Conservation (phyloP, 768 basidiomycete species). For the Kwoniella europaea region DNA sequence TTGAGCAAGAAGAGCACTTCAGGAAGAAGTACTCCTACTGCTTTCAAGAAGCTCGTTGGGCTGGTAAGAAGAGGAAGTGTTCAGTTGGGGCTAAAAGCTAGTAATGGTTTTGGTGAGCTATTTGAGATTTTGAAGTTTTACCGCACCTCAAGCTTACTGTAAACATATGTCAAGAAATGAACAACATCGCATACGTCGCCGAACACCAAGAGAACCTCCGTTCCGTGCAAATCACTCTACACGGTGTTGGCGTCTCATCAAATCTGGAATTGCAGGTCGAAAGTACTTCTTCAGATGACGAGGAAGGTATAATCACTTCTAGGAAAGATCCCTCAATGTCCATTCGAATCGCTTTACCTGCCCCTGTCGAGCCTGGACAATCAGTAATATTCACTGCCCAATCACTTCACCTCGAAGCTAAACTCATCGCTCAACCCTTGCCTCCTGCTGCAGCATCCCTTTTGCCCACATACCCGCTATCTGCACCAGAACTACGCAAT, state of each 20-base stretch:
- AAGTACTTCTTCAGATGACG: neutral
- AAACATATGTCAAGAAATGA: slow-evolving; percentile 24
- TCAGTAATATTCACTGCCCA: slow-evolving; percentile 23
- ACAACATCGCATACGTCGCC: slow-evolving; percentile 64
- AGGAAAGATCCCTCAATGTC: slow-evolving; percentile 21
- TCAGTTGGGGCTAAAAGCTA: slow-evolving; percentile 8
- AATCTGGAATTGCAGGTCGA: slow-evolving; percentile 29
- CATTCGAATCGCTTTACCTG: slow-evolving; percentile 33
- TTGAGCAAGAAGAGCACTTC: slow-evolving; percentile 6
- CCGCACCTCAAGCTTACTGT: neutral
- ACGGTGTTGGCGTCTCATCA: slow-evolving; percentile 40
- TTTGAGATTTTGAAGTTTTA: neutral
- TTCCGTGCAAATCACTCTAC: slow-evolving; percentile 76
- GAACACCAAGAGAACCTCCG: slow-evolving; percentile 88
- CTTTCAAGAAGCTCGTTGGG: slow-evolving; percentile 21
- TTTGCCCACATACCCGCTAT: slow-evolving; percentile 38
- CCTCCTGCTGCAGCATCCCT: slow-evolving; percentile 11
- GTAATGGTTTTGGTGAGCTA: slow-evolving; percentile 15
- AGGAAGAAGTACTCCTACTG: slow-evolving; percentile 6
- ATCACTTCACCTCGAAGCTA: slow-evolving; percentile 37
- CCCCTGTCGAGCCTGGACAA: slow-evolving; percentile 30
- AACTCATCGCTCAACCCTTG: slow-evolving; percentile 35
- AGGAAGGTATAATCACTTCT: slow-evolving; percentile 27
- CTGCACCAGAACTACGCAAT: slow-evolving; percentile 37
- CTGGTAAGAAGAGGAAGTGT: slow-evolving; percentile 24